Percentiles rank a stretch among this genome's conserved stretches.
Conservation (phyloP, 1,284 basidiomycete genomes). For the Apiotrichum gracile region DNA sequence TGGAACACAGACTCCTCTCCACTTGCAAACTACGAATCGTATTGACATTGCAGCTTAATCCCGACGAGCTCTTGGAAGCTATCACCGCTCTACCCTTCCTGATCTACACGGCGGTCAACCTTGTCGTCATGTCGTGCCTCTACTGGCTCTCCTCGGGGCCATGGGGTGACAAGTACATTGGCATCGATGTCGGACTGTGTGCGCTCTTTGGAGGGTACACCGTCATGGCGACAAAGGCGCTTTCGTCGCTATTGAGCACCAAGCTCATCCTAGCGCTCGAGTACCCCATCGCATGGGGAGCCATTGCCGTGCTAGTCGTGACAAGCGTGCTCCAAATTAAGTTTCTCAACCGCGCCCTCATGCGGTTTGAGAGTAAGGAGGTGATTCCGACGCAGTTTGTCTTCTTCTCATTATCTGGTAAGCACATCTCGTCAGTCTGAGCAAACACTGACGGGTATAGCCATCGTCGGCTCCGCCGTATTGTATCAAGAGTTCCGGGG, state of each 20-base stretch:
- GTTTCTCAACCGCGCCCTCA: constrained; percentile 82
- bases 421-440: constrained; percentile 32
- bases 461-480: constrained; percentile 86
- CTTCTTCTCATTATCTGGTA: constrained; percentile 53
- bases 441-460: constrained; percentile 48
- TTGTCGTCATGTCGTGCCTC: constrained; percentile 56
- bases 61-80: constrained; percentile 62
- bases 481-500: constrained; percentile 87
- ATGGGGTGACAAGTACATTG: constrained; percentile 63
- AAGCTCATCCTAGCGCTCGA: constrained; percentile 68
- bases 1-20: neutral
- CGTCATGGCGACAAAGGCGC: constrained; percentile 85
- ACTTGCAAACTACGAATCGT: neutral
- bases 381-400: constrained; percentile 95
- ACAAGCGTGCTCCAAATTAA: constrained; percentile 87
- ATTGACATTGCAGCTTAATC: constrained; percentile 50
- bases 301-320: constrained; percentile 61
- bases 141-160: constrained; percentile 57
- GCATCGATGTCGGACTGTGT: constrained; percentile 70
- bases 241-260: constrained; percentile 63
- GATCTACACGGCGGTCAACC: constrained; percentile 62
- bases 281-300: constrained; percentile 71
- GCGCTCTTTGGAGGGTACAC: constrained; percentile 66
- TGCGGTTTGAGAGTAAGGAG: constrained; percentile 80
- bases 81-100: constrained; percentile 67